A percentile compares a stretch with the other conserved stretches of the same genome.
Conservation (phyloP, 495 filamentous ascomycete species). For the Annulohypoxylon moriforme region DNA sequence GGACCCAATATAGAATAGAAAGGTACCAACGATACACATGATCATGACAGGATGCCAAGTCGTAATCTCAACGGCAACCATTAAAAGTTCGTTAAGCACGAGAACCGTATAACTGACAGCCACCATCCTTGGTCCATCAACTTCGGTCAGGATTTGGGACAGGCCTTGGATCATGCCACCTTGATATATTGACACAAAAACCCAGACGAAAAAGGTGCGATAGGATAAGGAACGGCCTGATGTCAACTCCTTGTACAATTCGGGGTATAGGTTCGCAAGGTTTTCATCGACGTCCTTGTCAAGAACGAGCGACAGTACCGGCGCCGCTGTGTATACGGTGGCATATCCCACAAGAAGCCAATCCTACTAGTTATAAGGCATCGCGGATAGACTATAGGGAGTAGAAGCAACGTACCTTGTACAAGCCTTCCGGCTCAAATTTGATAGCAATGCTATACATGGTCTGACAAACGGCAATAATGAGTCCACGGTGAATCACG, state of each 20-base stretch:
- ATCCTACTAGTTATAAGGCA: slow-evolving; percentile 62
- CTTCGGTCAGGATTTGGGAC: slow-evolving; percentile 84
- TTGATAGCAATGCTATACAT: slow-evolving; percentile 93
- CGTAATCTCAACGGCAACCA: slow-evolving; percentile 95
- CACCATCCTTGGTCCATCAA: slow-evolving; percentile 78
- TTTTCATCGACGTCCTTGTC: slow-evolving; percentile 95
- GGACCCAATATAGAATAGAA: slow-evolving; percentile 79
- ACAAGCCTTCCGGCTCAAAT: slow-evolving; percentile 93
- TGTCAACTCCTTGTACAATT: slow-evolving; percentile 96
- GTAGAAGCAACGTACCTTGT: slow-evolving; percentile 65
- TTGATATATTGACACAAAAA: slow-evolving; percentile 95
- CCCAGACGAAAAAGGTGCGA: slow-evolving; percentile 96
- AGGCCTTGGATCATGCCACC: slow-evolving; percentile 93
- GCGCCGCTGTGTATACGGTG: slow-evolving; percentile 93
- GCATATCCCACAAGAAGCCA: slow-evolving; percentile 99
- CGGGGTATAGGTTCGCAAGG: slow-evolving; percentile 93
- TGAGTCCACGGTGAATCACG: slow-evolving; percentile 96
- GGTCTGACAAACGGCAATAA: slow-evolving; percentile 94
- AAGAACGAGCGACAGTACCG: slow-evolving; percentile 95
- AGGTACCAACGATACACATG: slow-evolving; percentile 81
- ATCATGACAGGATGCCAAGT: slow-evolving; percentile 99
- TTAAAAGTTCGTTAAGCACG: slow-evolving; percentile 92
- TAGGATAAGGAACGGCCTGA: slow-evolving; percentile 86
- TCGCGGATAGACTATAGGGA: not conserved
- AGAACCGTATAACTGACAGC: slow-evolving; percentile 92